phyloP scores from a whole-genome alignment of 805 yeast species.

The Candida cerambycidarum region DNA sequence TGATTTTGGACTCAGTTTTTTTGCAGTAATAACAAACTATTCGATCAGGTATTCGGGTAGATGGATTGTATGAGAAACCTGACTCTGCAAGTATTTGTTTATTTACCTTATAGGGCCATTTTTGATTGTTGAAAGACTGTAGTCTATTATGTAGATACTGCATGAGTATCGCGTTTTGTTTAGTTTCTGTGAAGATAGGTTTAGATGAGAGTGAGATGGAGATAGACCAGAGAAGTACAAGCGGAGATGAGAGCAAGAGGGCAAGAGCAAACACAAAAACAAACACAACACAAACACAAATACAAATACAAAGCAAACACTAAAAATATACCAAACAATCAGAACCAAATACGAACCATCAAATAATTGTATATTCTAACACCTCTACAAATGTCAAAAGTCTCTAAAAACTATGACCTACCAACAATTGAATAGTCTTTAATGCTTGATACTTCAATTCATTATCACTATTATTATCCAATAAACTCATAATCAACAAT shows the following conservation, averaged over 20 bases:
- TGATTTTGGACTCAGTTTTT: conserved; percentile 26
- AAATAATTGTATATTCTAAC: too few species aligned
- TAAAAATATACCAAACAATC: too few species aligned
- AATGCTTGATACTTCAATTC: conserved; percentile 94
- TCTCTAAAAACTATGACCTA: conserved; percentile 53
- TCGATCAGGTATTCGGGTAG: conserved; percentile 44
- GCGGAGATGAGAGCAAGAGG: too few species aligned
- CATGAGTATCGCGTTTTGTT: conserved; percentile 13
- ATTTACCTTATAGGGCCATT: conserved; percentile 21
- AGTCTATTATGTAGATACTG: conserved; percentile 23
- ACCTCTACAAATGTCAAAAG: too few species aligned
- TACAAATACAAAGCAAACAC: too few species aligned
- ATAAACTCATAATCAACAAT: conserved; percentile 77
- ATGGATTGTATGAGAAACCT: conserved; percentile 63
- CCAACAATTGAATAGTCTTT: conserved; percentile 91
- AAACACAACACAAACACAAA: too few species aligned
- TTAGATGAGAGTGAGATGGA: too few species aligned
- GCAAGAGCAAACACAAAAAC: too few species aligned
- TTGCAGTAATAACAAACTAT: conserved; percentile 61
- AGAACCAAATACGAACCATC: too few species aligned
- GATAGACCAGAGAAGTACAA: too few species aligned
- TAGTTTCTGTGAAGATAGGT: background rate
- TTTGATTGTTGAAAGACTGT: conserved; percentile 18
- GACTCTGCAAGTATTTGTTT: conserved; percentile 43
- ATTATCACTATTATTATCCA: conserved; percentile 67